Conservation (phyloP, 1,284 basidiomycete species). For the Cutaneotrichosporon sp. region DNA sequence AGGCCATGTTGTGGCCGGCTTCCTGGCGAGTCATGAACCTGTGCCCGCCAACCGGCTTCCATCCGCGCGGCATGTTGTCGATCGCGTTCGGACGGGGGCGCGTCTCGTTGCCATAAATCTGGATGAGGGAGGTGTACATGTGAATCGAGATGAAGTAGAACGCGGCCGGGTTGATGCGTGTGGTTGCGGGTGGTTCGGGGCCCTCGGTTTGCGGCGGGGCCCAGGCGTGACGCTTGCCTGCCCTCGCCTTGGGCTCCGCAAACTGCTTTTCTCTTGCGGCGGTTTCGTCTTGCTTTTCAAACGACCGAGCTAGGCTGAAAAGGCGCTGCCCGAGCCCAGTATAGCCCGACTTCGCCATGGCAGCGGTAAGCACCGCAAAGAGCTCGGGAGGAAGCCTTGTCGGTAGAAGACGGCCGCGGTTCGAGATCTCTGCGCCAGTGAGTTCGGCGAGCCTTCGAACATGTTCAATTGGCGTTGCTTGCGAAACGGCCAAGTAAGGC, state of each 20-base stretch:
- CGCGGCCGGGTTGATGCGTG: not conserved
- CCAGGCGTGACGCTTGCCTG: not conserved
- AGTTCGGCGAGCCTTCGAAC: not conserved
- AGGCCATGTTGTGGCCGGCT: constrained; percentile 19
- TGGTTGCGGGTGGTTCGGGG: not conserved
- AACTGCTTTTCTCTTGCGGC: constrained; percentile 9
- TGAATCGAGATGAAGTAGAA: constrained; percentile 27
- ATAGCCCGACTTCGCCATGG: constrained; percentile 32
- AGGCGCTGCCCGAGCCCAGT: constrained; percentile 41
- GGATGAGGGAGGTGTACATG: constrained; percentile 36
- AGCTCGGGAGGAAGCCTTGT: constrained; percentile 24
- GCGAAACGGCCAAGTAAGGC: constrained; percentile 32
- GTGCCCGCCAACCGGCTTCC: not conserved
- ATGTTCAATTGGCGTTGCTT: constrained; percentile 7
- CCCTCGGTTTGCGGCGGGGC: not conserved
- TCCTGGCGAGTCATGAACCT: constrained; percentile 6
- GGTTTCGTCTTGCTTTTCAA: constrained; percentile 8
- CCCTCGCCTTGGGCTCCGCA: not conserved
- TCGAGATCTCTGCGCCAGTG: constrained; percentile 12
- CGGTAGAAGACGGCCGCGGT: constrained; percentile 20
- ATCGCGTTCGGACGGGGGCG: constrained; percentile 15
- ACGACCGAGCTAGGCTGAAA: constrained; percentile 29
- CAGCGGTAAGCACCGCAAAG: constrained; percentile 32
- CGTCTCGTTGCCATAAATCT: constrained; percentile 24
- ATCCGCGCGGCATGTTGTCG: constrained; percentile 1